phyloP scores from a whole-genome alignment of 2,329 filamentous ascomycete species.

The Aspergillus neoniger region DNA sequence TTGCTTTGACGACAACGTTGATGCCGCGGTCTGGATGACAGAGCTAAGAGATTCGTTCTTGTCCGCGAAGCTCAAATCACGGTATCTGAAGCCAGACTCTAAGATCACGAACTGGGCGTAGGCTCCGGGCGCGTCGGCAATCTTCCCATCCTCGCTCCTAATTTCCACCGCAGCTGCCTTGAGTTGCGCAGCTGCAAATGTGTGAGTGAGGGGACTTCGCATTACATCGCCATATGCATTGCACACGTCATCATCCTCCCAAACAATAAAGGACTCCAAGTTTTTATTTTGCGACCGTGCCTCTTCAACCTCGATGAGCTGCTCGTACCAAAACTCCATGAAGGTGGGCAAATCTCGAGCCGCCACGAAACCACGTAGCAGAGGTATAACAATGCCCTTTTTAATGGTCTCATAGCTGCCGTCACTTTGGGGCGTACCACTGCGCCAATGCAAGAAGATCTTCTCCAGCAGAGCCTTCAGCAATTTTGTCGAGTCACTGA shows the following conservation, averaged over 20 bases:
- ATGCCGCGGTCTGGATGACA: slow-evolving; percentile 30
- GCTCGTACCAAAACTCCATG: slow-evolving; percentile 43
- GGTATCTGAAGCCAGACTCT: slow-evolving; percentile 38
- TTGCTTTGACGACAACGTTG: slow-evolving; percentile 36
- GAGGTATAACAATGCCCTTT: slow-evolving; percentile 40
- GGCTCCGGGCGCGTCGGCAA: slow-evolving; percentile 29
- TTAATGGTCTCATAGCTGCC: slow-evolving; percentile 39
- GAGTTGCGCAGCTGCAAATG: slow-evolving; percentile 33
- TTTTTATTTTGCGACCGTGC: slow-evolving; percentile 27
- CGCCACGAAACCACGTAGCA: slow-evolving; percentile 42
- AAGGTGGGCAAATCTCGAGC: slow-evolving; percentile 46
- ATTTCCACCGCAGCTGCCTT: slow-evolving; percentile 33
- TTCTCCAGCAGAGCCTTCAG: slow-evolving; percentile 40
- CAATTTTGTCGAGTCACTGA: slow-evolving; percentile 39
- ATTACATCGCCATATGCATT: slow-evolving; percentile 38
- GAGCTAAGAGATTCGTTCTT: slow-evolving; percentile 26
- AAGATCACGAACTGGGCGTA: slow-evolving; percentile 40
- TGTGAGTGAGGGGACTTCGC: slow-evolving; percentile 33
- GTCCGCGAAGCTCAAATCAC: slow-evolving; percentile 25
- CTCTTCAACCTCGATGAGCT: slow-evolving; percentile 41
- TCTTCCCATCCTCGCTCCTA: slow-evolving; percentile 28
- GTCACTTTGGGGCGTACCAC: slow-evolving; percentile 15
- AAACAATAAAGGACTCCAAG: slow-evolving; percentile 38
- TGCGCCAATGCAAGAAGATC: slow-evolving; percentile 36
- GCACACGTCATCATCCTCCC: slow-evolving; percentile 50